These are phyloP conservation scores for Suillus bovinus DNA, from an alignment of 768 basidiomycete species.

Conservation along the genomic window DNA sequence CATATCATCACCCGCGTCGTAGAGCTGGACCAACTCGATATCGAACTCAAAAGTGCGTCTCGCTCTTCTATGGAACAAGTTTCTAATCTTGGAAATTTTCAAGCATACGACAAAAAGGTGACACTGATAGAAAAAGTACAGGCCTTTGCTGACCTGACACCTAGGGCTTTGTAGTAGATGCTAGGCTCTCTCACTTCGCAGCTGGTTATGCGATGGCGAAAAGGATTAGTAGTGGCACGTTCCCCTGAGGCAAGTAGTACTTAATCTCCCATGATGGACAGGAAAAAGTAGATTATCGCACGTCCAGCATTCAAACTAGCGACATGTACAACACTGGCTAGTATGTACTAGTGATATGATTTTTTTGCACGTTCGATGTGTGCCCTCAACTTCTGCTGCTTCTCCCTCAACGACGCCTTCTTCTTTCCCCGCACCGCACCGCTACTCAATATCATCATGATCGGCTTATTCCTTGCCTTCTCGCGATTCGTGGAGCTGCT, in stretches of 20 bases:
- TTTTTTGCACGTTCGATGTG: constrained; percentile 77
- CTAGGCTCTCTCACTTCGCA: constrained; percentile 75
- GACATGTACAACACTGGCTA: neutral
- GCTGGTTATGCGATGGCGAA: constrained; percentile 63
- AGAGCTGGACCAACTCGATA: constrained; percentile 61
- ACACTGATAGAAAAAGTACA: neutral
- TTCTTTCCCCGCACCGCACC: constrained; percentile 79
- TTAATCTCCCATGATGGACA: neutral
- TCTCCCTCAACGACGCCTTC: constrained; percentile 78
- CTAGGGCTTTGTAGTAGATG: constrained; percentile 71
- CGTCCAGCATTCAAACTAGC: neutral
- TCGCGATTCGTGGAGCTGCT: constrained; percentile 91
- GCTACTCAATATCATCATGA: constrained; percentile 90
- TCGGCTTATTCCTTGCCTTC: constrained; percentile 91
- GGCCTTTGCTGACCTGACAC: constrained; percentile 4
- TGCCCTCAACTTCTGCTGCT: constrained; percentile 74
- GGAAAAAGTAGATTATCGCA: neutral
- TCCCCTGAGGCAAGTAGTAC: constrained; percentile 14
- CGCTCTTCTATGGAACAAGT: neutral
- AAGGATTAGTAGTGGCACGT: constrained; percentile 30
- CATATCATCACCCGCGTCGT: constrained; percentile 76
- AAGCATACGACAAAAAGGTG: constrained; percentile 65
- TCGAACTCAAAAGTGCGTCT: constrained; percentile 65
- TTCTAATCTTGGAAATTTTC: neutral
- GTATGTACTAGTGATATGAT: constrained; percentile 21